phyloP scores from a whole-genome alignment of 164 flowering plant genomes.

The Stephania cephalantha region DNA sequence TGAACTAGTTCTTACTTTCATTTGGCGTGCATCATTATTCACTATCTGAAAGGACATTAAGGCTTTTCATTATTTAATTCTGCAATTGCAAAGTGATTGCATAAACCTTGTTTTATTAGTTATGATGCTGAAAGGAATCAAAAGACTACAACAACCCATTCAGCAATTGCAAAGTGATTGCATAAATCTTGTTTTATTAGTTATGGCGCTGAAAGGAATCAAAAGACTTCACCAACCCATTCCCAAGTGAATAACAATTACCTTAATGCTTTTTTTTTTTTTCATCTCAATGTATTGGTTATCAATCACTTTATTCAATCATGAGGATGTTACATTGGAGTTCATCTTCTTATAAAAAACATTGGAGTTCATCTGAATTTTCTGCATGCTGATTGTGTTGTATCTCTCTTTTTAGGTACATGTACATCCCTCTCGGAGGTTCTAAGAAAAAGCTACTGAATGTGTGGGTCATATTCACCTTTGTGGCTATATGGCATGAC shows the following conservation, averaged over 20 bases:
- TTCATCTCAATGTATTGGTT: background rate
- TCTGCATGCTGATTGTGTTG: background rate
- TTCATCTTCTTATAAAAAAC: no score
- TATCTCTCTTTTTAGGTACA: conserved; percentile 45
- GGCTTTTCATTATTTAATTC: background rate
- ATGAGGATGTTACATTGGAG: background rate
- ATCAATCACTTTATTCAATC: background rate
- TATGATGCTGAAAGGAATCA: no score
- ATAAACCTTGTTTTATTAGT: background rate
- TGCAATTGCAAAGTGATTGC: background rate
- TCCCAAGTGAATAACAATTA: no score
- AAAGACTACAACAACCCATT: background rate
- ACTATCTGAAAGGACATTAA: background rate
- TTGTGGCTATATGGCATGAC: conserved; percentile 99
- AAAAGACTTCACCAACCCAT: no score
- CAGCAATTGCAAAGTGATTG: background rate
- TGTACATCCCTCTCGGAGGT: conserved; percentile 98
- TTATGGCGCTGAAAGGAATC: no score
- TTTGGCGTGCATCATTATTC: background rate
- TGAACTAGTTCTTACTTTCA: background rate
- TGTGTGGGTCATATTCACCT: conserved; percentile 92
- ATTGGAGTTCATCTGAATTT: background rate
- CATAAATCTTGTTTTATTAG: background rate
- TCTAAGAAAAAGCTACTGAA: conserved; percentile 71
- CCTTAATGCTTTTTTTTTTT: background rate